phyloP scores from a whole-genome alignment of 2,329 filamentous ascomycete genomes.

The Dothistroma pini region DNA sequence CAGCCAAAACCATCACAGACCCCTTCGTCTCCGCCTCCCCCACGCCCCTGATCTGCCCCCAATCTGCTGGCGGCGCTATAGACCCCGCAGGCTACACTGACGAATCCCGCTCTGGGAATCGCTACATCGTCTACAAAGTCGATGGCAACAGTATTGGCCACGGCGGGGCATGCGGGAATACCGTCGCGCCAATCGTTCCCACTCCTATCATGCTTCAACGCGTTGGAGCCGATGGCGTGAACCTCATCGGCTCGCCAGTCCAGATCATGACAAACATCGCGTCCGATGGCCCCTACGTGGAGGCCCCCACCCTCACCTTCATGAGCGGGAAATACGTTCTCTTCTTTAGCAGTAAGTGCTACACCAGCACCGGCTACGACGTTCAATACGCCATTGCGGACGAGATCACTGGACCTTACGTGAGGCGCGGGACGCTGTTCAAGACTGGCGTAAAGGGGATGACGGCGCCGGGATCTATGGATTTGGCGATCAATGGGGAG shows the following conservation, averaged over 20 bases:
- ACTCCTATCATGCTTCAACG: constrained; percentile 35
- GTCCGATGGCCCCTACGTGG: constrained; percentile 32
- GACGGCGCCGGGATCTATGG: constrained; percentile 30
- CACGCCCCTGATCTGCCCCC: constrained; percentile 31
- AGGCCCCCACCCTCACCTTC: constrained; percentile 31
- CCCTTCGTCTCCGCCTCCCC: constrained; percentile 28
- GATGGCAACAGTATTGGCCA: constrained; percentile 36
- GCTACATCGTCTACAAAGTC: constrained; percentile 36
- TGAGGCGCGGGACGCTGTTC: constrained; percentile 25
- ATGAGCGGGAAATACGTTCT: constrained; percentile 31
- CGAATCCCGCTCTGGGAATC: constrained; percentile 25
- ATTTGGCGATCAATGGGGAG: constrained; percentile 32
- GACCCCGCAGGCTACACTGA: constrained; percentile 34
- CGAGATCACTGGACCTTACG: constrained; percentile 28
- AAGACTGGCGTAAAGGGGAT: constrained; percentile 27
- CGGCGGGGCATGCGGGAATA: constrained; percentile 34
- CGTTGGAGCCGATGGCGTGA: constrained; percentile 31
- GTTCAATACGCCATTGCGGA: constrained; percentile 29
- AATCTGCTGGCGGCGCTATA: constrained; percentile 33
- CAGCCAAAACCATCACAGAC: constrained; percentile 24
- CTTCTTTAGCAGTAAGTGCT: constrained; percentile 34
- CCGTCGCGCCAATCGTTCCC: constrained; percentile 29
- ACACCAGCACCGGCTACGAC: constrained; percentile 28
- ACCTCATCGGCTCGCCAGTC: constrained; percentile 26
- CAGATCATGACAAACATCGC: constrained; percentile 28